phyloP scores from a whole-genome alignment of 306 rosid genomes.

The Cotoneaster glaucophyllus region DNA sequence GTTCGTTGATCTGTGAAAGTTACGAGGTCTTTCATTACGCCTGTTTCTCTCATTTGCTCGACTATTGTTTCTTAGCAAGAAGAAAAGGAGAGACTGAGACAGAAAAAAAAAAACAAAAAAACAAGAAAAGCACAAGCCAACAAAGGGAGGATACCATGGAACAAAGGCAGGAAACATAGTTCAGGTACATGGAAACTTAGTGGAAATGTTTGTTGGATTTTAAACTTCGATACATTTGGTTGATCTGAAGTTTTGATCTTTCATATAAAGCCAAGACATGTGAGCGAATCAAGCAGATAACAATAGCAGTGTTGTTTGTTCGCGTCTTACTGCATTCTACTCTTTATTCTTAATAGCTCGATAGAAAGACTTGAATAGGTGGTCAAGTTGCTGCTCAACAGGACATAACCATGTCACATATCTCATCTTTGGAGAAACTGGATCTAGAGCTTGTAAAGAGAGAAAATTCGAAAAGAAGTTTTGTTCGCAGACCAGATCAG shows the following conservation, averaged over 20 bases:
- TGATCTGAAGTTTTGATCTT: constrained; percentile 10
- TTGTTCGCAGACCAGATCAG: constrained; percentile 39
- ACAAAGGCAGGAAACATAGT: constrained; percentile 81
- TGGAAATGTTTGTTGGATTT: neutral
- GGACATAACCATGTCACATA: constrained; percentile 21
- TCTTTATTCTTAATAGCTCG: constrained; percentile 35
- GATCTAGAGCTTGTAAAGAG: constrained; percentile 66
- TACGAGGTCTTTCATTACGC: constrained; percentile 83
- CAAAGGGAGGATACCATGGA: constrained; percentile 89
- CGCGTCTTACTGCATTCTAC: neutral
- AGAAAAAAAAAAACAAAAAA: constrained; percentile 51
- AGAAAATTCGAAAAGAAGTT: constrained; percentile 35
- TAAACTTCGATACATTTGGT: constrained; percentile 3
- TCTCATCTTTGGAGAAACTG: constrained; percentile 38
- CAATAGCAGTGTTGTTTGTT: constrained; percentile 20
- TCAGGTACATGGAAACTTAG: constrained; percentile 39
- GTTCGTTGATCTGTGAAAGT: constrained; percentile 68
- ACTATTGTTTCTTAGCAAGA: constrained; percentile 57
- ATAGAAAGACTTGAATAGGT: constrained; percentile 22
- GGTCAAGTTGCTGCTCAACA: constrained; percentile 26
- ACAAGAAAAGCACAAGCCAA: constrained; percentile 79
- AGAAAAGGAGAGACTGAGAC: constrained; percentile 55
- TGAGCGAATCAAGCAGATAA: constrained; percentile 61
- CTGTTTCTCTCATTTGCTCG: constrained; percentile 92
- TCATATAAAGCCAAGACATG: constrained; percentile 55